These are phyloP conservation scores for Vachellia collinsii DNA, from an alignment of 306 rosid species.

Conservation along the genomic window DNA sequence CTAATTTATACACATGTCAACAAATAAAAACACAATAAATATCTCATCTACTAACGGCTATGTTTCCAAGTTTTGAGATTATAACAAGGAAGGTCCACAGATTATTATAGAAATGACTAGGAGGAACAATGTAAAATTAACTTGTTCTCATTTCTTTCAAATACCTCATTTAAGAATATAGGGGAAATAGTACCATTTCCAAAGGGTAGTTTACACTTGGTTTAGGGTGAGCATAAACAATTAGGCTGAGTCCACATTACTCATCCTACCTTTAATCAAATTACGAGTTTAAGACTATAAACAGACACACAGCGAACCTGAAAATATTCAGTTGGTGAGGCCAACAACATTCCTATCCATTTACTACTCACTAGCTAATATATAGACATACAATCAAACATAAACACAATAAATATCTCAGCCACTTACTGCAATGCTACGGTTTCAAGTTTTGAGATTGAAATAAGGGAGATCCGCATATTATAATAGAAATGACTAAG, in stretches of 20 bases:
- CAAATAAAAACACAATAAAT: background rate
- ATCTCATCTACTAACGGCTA: background rate
- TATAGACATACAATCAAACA: background rate
- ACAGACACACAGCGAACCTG: background rate
- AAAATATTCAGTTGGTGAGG: background rate
- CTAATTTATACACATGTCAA: background rate
- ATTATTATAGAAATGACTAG: background rate
- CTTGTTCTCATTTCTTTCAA: constrained; percentile 24
- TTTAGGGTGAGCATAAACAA: background rate
- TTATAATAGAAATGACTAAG: background rate
- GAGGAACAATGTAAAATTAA: background rate
- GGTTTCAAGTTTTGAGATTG: background rate
- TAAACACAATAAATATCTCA: background rate
- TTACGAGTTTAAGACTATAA: background rate
- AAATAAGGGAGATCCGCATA: background rate
- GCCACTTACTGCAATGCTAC: background rate
- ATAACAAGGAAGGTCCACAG: background rate
- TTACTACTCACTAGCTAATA: background rate
- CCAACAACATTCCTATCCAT: background rate
- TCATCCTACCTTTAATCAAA: background rate
- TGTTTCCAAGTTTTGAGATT: background rate
- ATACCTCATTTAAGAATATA: background rate
- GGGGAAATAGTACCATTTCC: background rate
- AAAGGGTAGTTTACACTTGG: background rate
- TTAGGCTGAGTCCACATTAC: background rate